Conservation (phyloP, 805 yeast genomes). For the Starmerella bacillaris region DNA sequence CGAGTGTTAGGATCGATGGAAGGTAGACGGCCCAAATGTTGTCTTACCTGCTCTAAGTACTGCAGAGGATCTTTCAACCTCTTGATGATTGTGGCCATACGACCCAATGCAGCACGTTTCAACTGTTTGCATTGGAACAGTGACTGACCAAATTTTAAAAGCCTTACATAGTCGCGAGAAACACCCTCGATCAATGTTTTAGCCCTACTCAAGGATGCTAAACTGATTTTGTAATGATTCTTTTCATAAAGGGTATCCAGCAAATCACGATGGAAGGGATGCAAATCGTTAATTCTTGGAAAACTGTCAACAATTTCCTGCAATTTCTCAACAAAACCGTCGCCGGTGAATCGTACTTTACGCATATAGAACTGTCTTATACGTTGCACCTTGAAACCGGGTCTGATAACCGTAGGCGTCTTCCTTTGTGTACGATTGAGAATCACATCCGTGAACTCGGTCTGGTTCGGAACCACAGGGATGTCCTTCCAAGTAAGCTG, state of each 20-base stretch:
- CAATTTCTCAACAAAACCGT: constrained; percentile 87
- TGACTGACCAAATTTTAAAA: constrained; percentile 93
- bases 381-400: constrained; percentile 91
- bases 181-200: constrained; percentile 90
- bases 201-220: constrained; percentile 88
- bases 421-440: constrained; percentile 95
- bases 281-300: constrained; percentile 93
- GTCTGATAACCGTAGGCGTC: constrained; percentile 96
- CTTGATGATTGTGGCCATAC: constrained; percentile 97
- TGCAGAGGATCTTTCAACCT: constrained; percentile 84
- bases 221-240: constrained; percentile 91
- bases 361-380: constrained; percentile 96
- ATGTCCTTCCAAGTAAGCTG: constrained; percentile 98
- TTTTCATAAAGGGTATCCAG: constrained; percentile 96
- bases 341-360: constrained; percentile 89
- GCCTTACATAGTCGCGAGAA: constrained; percentile 82
- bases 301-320: constrained; percentile 70
- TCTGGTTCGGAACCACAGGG: constrained; percentile 81
- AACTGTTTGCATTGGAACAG: constrained; percentile 96
- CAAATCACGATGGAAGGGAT: constrained; percentile 94
- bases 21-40: constrained; percentile 96
- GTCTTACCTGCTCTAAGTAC: constrained; percentile 95
- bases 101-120: constrained; percentile 95
- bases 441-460: constrained; percentile 88
- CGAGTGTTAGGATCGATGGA: constrained; percentile 97